Base-by-base conservation (phyloP, 768 basidiomycete genomes). In the Fomitopsis serialis region DNA sequence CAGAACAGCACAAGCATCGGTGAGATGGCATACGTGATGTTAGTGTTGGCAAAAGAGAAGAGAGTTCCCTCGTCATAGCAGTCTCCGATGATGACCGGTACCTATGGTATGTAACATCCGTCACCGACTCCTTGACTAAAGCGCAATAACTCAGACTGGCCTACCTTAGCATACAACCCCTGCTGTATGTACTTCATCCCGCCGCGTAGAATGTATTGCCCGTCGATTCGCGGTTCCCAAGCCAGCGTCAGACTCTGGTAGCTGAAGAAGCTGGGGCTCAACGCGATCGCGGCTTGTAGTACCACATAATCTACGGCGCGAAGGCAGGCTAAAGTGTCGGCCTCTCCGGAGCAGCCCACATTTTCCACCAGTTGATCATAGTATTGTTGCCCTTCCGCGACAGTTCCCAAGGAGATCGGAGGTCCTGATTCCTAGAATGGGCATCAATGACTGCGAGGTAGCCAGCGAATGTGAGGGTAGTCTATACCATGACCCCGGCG, bases 241-340 rank as follows among this genome's bases (percentile, higher is more conserved):
- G 52, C 40, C 15, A 53, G 23, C 19, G 37, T 43, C 6, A 53
- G 34, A 13, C 52, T 42, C 10, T 27, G 32, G 22, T 35, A 43
- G 17, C 65, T 51, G 42, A 73, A 63, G 1, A 72, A 29, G 17
- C 51, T 56, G 0, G 74, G 70, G 23, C 68, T 64, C 9, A 54
- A 7, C 50, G 73, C 66, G 48, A 75, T 54, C 0, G 74, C 74
- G 2, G 47, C 48, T 52, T 67, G 52, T 17, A 77, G 58, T 6
- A 53, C 53, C 0, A 40, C 50, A 35, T 68, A 73, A 0, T 73
- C 69, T 2, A 70, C 70, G 1, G 53, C 54, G 12, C 78, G 72
- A 17, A 82, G 64, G 57, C 80, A 80, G 0, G 59, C 58, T 2
- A 81, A 63, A 0, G 73, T 76, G 57, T 78, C 73, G 0, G 48